phyloP scores from a whole-genome alignment of 2,329 filamentous ascomycete species.

The Clonostachys sp. region DNA sequence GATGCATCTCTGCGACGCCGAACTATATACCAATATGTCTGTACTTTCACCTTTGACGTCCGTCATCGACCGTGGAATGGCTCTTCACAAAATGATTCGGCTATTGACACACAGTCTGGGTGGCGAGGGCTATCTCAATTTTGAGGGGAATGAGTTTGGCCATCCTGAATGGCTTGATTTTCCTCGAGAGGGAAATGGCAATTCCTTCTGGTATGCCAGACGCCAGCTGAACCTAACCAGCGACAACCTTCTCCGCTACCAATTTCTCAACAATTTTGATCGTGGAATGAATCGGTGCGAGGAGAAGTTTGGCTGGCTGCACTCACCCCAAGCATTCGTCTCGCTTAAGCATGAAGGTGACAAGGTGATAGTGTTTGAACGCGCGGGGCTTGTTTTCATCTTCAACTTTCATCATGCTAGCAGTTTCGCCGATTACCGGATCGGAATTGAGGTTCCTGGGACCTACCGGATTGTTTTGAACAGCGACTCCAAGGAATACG shows the following conservation, averaged over 20 bases:
- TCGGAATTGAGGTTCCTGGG: constrained; percentile 79
- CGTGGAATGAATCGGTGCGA: constrained; percentile 84
- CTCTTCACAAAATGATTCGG: constrained; percentile 96
- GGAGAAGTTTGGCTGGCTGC: constrained; percentile 87
- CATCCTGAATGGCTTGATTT: constrained; percentile 99
- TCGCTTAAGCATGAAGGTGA: constrained; percentile 90
- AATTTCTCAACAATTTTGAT: constrained; percentile 88
- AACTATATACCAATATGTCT: constrained; percentile 99
- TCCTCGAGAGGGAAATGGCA: constrained; percentile 85
- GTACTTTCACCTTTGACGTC: constrained; percentile 76
- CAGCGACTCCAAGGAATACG: constrained; percentile 71
- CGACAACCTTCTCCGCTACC: constrained; percentile 79
- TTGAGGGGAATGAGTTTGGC: constrained; percentile 97
- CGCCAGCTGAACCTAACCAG: constrained; percentile 92
- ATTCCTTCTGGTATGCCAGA: constrained; percentile 91
- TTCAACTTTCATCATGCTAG: constrained; percentile 91
- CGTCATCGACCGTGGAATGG: constrained; percentile 84
- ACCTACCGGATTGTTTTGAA: constrained; percentile 86
- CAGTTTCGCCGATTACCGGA: constrained; percentile 88
- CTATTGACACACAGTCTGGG: constrained; percentile 87
- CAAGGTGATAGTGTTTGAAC: constrained; percentile 94
- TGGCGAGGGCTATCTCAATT: constrained; percentile 96
- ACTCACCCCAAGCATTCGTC: constrained; percentile 81
- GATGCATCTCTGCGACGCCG: constrained; percentile 96
- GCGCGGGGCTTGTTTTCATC: constrained; percentile 83